A percentile compares a stretch with the other conserved stretches of the same genome.
Conservation (phyloP, 2,329 filamentous ascomycete genomes). For the Trichoderma koningiopsis region DNA sequence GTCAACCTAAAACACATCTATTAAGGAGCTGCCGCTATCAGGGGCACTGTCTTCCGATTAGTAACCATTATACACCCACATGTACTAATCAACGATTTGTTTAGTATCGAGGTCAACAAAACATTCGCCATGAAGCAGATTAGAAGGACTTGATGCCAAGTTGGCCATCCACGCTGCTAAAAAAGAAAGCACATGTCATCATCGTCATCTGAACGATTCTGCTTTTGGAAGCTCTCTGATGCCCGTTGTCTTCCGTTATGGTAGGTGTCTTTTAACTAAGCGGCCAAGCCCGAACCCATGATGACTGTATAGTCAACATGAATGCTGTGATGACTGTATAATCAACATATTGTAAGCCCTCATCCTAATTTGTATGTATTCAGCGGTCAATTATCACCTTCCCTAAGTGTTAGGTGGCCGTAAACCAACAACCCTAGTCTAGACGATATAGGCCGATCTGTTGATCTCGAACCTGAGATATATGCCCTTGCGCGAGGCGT, state of each 20-base stretch:
- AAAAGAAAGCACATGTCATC: background rate
- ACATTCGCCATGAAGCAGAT: background rate
- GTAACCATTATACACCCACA: background rate
- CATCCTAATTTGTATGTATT: background rate
- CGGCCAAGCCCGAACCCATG: background rate
- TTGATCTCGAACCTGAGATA: background rate
- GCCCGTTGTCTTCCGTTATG: background rate
- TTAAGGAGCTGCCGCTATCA: constrained; percentile 1
- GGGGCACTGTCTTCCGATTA: background rate
- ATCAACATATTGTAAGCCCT: background rate
- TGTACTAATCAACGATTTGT: background rate
- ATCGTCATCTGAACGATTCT: background rate
- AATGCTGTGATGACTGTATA: background rate
- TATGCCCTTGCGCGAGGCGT: background rate
- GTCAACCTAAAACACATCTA: background rate
- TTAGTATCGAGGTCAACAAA: background rate
- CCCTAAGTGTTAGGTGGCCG: background rate
- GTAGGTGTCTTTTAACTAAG: background rate
- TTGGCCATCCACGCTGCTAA: background rate
- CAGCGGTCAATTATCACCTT: background rate
- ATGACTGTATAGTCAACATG: background rate
- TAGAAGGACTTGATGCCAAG: background rate
- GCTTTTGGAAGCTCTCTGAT: background rate
- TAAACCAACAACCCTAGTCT: background rate
- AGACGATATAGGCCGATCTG: background rate